Evolutionary conservation across 1,284 basidiomycete genomes (phyloP), one percentile per base, ranked within the genome.

Genomic region (Heliocybe sulcata): DNA sequence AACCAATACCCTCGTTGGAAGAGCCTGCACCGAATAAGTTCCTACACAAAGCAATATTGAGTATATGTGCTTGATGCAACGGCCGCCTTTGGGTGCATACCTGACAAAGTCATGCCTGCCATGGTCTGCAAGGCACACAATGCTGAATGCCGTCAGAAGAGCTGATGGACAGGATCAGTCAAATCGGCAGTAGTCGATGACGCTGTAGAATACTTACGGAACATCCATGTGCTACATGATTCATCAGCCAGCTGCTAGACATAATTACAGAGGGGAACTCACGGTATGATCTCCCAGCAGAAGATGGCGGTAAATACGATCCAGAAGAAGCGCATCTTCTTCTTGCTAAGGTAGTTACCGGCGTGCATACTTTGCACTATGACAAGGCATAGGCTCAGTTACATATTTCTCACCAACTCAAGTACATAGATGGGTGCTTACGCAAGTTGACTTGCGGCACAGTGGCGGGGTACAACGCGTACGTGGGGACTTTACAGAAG

Each of bases 251-350:
- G 20, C 23, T 19, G 9, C 11, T 10, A 10, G 9, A 11, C 45
- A 19, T 25, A 25, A 47, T 47, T 20, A 47, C n/a, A 9, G 10
- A 25, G 16, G 4, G 14, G 6, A 22, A 49, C 47, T 49, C 47
- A 70, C 3, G 81, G 81, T 55, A 84, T 65, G 56, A 82, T 59
- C 62, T 83, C 81, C 59, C 75, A 83, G 57, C 74, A 49, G 63
- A 82, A 82, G 76, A 82, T 81, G 22, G 65, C 76, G 9, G 70
- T 66, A 64, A 82, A 81, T 0, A 76, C 74, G n/a, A 67, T 65
- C 81, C 84, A 85, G 68, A 87, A 87, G 6, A 80, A 65, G 58
- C 75, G 78, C n/a, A 84, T 64, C 19, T 79, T 77, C 64, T 83
- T 81, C 29, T 60, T 55, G 60, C 79, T 80, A n/a, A 68, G 68